phyloP scores from a whole-genome alignment of 208 protist genomes.

The Naegleria lovaniensis region DNA sequence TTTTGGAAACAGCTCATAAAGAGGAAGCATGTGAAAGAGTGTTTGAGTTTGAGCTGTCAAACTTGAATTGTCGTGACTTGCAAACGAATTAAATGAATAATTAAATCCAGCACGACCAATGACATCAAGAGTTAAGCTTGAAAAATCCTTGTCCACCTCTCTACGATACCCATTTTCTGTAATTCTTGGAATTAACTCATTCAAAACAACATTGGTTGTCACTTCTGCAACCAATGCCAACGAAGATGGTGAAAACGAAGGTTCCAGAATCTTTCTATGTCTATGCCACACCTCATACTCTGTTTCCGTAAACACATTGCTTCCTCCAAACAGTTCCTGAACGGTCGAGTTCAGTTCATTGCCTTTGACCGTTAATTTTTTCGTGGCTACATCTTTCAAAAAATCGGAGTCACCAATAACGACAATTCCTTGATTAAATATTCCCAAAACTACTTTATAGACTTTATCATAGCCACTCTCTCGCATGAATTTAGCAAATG shows the following conservation, averaged over 20 bases:
- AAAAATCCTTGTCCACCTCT: neutral
- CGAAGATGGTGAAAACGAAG: neutral
- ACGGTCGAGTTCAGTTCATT: neutral
- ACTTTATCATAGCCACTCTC: neutral
- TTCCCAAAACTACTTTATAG: neutral
- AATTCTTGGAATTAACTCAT: neutral
- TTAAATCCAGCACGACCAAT: neutral
- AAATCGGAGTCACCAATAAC: neutral
- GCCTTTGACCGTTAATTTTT: neutral
- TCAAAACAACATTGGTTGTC: neutral
- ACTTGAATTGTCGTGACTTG: neutral
- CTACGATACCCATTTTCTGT: neutral
- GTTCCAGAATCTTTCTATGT: neutral
- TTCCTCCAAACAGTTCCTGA: neutral
- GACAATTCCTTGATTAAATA: neutral
- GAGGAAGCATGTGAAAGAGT: neutral
- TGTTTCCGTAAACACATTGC: neutral
- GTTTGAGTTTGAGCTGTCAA: neutral
- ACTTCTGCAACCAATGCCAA: neutral
- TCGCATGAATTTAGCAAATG: neutral
- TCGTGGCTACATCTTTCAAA: neutral
- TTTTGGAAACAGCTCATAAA: neutral
- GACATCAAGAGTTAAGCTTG: neutral
- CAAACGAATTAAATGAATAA: neutral
- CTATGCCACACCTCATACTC: neutral